Evolutionary conservation across 1,284 basidiomycete species (phyloP).

Genomic region (Ceratobasidium sp.): DNA sequence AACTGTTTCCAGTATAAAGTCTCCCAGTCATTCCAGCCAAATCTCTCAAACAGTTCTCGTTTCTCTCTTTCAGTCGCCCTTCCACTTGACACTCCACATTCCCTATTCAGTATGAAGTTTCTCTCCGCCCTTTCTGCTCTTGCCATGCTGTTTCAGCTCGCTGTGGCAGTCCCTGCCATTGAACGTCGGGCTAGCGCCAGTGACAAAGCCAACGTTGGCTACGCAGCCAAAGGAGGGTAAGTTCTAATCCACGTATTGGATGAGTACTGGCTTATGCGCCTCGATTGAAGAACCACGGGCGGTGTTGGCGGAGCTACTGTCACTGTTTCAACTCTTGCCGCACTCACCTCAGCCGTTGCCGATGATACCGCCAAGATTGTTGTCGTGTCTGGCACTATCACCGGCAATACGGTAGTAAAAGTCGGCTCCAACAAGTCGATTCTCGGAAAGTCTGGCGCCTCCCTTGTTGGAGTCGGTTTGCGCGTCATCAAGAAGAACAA

Average conservation of each 20-base stretch:
- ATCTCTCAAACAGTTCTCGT: not conserved
- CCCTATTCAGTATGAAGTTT: constrained; percentile 3
- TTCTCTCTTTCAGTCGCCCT: not conserved
- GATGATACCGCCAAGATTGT: constrained; percentile 65
- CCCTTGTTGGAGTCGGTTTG: constrained; percentile 62
- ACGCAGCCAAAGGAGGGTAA: constrained; percentile 34
- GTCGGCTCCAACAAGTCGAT: constrained; percentile 64
- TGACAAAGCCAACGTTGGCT: constrained; percentile 36
- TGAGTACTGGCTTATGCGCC: not conserved
- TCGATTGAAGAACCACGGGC: constrained; percentile 25
- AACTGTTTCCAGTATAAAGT: not conserved
- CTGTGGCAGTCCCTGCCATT: constrained; percentile 10
- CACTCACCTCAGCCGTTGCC: constrained; percentile 62
- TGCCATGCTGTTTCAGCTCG: constrained; percentile 21
- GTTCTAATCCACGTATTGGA: not conserved
- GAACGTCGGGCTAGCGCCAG: constrained; percentile 27
- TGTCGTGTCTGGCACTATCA: constrained; percentile 63
- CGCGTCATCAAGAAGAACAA: constrained; percentile 62
- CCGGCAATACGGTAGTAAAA: constrained; percentile 62
- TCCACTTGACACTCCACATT: not conserved
- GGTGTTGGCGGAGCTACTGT: constrained; percentile 53
- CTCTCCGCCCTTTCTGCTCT: constrained; percentile 22
- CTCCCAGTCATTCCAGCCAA: not conserved
- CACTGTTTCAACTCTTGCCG: constrained; percentile 63
- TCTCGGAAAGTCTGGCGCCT: constrained; percentile 57